A percentile compares a stretch with the other conserved stretches of the same genome.
These are phyloP conservation scores for Paramecium bursaria DNA, from an alignment of 73 alveolate genomes.

Conservation along the genomic window DNA sequence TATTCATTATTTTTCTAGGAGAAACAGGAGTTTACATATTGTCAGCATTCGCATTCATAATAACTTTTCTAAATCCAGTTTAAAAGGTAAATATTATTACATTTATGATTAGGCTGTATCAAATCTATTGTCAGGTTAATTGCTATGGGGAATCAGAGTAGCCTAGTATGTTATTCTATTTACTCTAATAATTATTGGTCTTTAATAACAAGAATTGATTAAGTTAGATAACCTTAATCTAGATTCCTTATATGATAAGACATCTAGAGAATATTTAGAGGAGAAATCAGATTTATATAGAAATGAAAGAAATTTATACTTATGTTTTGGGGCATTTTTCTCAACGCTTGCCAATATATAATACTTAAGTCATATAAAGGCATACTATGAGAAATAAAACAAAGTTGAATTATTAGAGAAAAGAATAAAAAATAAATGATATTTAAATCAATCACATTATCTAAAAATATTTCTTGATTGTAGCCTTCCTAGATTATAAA, in stretches of 20 bases:
- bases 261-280: conserved; percentile 12
- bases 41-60: conserved; percentile 37
- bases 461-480: too few relatives aligned
- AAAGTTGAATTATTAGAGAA: neutral
- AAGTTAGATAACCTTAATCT: too few relatives aligned
- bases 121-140: too few relatives aligned
- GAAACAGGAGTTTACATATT: neutral
- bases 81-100: conserved; percentile 28
- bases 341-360: conserved; percentile 27
- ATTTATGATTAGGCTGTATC: too few relatives aligned
- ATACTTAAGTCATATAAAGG: conserved; percentile 7
- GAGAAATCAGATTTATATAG: conserved; percentile 48
- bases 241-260: too few relatives aligned
- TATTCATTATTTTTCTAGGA: neutral
- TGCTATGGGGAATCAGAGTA: too few relatives aligned
- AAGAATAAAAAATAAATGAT: conserved; percentile 40
- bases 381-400: neutral
- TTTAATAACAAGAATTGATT: too few relatives aligned
- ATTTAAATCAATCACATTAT: too few relatives aligned
- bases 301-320: conserved; percentile 41
- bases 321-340: conserved; percentile 28
- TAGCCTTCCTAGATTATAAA: too few relatives aligned
- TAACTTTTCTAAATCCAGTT: neutral
- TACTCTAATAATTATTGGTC: too few relatives aligned
- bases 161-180: too few relatives aligned